Conservation (phyloP, 2,329 filamentous ascomycete genomes). For the Aaosphaeria arxii region DNA sequence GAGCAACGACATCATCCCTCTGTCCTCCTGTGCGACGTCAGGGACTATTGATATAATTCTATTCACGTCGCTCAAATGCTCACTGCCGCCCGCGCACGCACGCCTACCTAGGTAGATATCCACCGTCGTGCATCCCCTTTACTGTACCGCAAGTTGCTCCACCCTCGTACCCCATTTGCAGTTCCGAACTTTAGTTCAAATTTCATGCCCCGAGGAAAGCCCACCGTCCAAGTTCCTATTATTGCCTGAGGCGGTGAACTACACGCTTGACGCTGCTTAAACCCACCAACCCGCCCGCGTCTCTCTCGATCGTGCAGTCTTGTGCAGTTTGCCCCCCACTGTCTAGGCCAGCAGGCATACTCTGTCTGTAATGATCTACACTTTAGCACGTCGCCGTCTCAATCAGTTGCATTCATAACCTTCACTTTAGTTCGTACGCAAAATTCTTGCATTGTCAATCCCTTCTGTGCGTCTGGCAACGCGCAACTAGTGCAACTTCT, state of each 20-base stretch:
- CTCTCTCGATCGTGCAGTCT: too few relatives aligned
- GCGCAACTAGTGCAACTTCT: too few relatives aligned
- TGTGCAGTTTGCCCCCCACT: too few relatives aligned
- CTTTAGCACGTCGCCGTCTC: slow-evolving; percentile 7
- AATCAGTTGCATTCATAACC: too few relatives aligned
- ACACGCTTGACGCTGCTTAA: slow-evolving; percentile 6
- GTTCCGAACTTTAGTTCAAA: neutral
- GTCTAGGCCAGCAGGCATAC: too few relatives aligned
- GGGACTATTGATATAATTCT: too few relatives aligned
- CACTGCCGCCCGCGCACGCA: neutral
- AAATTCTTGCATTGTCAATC: too few relatives aligned
- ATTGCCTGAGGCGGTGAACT: slow-evolving; percentile 14
- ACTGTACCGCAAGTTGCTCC: neutral
- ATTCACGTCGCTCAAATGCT: neutral
- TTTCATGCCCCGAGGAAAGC: too few relatives aligned
- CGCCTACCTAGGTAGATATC: neutral
- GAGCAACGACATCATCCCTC: slow-evolving; percentile 15
- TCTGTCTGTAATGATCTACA: slow-evolving; percentile 6
- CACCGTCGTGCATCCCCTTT: neutral
- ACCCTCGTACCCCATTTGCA: slow-evolving; percentile 2
- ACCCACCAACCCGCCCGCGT: slow-evolving; percentile 6
- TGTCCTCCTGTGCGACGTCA: slow-evolving; percentile 7
- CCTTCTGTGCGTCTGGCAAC: too few relatives aligned
- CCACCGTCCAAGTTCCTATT: too few relatives aligned
- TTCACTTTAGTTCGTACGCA: too few relatives aligned